Evolutionary conservation across 495 filamentous ascomycete genomes (phyloP).

Genomic region (Viridothelium virens): DNA sequence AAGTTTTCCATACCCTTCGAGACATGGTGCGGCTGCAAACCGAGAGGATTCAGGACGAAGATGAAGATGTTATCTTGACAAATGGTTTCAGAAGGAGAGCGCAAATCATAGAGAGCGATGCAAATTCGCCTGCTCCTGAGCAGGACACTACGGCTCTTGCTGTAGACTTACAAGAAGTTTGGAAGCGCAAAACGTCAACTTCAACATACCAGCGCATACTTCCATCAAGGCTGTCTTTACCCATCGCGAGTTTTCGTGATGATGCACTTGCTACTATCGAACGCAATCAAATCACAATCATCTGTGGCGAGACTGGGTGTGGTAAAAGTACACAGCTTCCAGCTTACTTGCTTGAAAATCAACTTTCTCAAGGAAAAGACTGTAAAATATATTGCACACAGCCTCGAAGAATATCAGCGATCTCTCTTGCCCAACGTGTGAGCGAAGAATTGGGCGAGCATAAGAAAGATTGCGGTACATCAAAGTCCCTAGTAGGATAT

Average conservation of each 20-base stretch:
- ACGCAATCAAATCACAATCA: constrained; percentile 70
- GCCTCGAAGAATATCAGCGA: constrained; percentile 91
- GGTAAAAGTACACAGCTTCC: constrained; percentile 97
- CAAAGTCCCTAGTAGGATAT: constrained; percentile 80
- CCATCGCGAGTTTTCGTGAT: constrained; percentile 79
- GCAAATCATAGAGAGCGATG: constrained; percentile 36
- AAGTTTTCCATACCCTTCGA: constrained; percentile 53
- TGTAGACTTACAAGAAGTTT: constrained; percentile 54
- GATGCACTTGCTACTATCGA: constrained; percentile 67
- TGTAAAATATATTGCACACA: constrained; percentile 96
- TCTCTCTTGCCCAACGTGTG: constrained; percentile 82
- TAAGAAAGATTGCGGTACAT: constrained; percentile 71
- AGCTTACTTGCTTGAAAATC: constrained; percentile 80
- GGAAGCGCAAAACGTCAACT: constrained; percentile 59
- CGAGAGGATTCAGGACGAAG: constrained; percentile 50
- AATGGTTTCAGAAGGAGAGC: constrained; percentile 58
- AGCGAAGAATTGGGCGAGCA: constrained; percentile 89
- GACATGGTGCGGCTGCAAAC: constrained; percentile 50
- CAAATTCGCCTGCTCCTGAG: constrained; percentile 17
- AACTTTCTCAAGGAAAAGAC: constrained; percentile 65
- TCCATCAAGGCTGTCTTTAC: constrained; percentile 58
- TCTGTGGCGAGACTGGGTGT: constrained; percentile 93
- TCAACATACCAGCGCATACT: constrained; percentile 54
- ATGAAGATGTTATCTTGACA: constrained; percentile 64
- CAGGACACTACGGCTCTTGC: constrained; percentile 23